These are phyloP conservation scores for Ophiostoma himal-ulmi DNA, from an alignment of 2,329 filamentous ascomycete genomes.

Conservation along the genomic window DNA sequence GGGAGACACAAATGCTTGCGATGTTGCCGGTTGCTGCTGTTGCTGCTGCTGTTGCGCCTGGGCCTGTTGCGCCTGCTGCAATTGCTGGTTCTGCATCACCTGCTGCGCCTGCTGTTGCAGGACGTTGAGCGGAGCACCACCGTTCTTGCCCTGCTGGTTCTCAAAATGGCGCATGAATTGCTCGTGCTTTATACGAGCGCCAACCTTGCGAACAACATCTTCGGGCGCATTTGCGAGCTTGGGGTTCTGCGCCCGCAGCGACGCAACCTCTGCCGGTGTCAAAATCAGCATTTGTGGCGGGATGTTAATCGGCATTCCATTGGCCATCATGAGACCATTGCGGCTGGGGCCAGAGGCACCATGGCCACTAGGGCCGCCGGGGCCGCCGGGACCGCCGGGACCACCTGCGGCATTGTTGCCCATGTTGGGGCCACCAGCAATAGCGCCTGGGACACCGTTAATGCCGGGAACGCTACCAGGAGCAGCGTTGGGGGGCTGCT, in stretches of 20 bases:
- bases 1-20: conserved; percentile 18
- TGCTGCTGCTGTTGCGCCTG: conserved; percentile 12
- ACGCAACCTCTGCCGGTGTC: conserved; percentile 21
- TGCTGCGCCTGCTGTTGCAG: conserved; percentile 31
- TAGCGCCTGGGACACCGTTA: not conserved
- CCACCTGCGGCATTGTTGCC: not conserved
- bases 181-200: conserved; percentile 21
- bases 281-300: conserved; percentile 20
- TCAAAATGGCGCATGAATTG: conserved; percentile 23
- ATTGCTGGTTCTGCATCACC: conserved; percentile 16
- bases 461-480: not conserved
- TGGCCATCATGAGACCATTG: conserved; percentile 3
- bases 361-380: not conserved
- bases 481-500: conserved; percentile 14
- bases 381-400: not conserved
- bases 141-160: conserved; percentile 16
- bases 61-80: conserved; percentile 17
- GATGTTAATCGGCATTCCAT: conserved; percentile 20
- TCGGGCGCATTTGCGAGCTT: conserved; percentile 24
- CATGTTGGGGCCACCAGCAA: conserved; percentile 5
- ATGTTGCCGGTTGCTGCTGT: conserved; percentile 19
- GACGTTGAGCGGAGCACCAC: conserved; percentile 9
- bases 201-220: conserved; percentile 20
- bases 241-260: conserved; percentile 21
- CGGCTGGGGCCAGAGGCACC: not conserved